Evolutionary conservation across 352 stramenopile genomes (phyloP).

Genomic region (Aphanomyces euteiches): DNA sequence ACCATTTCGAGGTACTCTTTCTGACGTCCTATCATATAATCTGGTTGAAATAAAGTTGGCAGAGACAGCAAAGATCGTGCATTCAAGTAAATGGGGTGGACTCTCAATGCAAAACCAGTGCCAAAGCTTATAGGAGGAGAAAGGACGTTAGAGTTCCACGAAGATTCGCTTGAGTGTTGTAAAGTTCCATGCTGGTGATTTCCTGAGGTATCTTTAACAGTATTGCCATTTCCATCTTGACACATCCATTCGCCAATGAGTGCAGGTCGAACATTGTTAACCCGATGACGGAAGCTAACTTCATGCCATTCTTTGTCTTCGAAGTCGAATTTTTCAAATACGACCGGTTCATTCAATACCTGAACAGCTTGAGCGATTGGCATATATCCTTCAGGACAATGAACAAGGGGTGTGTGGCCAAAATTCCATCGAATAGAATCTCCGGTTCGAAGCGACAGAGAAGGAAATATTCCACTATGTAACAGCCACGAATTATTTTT

Average conservation of each 20-base stretch:
- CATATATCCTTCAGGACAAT: conserved; percentile 19
- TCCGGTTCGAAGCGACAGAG: conserved; percentile 10
- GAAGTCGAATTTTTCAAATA: conserved; percentile 65
- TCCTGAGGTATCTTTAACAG: conserved; percentile 41
- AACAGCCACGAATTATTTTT: conserved; percentile 6
- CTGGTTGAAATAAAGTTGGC: conserved; percentile 5
- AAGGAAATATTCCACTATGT: conserved; percentile 26
- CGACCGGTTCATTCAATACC: conserved; percentile 34
- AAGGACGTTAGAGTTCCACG: conserved; percentile 2
- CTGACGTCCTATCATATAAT: not conserved
- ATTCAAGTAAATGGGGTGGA: not conserved
- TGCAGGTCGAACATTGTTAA: conserved; percentile 51
- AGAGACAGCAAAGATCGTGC: not conserved
- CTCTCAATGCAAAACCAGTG: not conserved
- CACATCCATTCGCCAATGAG: conserved; percentile 61
- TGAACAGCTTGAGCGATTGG: conserved; percentile 14
- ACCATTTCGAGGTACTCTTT: conserved; percentile 49
- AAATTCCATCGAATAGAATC: conserved; percentile 73
- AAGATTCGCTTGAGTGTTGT: not conserved
- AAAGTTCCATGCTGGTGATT: conserved; percentile 6
- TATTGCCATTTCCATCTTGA: conserved; percentile 45
- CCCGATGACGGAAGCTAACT: conserved; percentile 55
- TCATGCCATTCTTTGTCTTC: conserved; percentile 48
- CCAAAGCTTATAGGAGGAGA: not conserved
- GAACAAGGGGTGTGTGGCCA: conserved; percentile 46